A percentile compares a stretch with the other conserved stretches of the same genome.
phyloP scores from a whole-genome alignment of 176 grass and related monocot genomes.

The Echinochloa phyllopogon region DNA sequence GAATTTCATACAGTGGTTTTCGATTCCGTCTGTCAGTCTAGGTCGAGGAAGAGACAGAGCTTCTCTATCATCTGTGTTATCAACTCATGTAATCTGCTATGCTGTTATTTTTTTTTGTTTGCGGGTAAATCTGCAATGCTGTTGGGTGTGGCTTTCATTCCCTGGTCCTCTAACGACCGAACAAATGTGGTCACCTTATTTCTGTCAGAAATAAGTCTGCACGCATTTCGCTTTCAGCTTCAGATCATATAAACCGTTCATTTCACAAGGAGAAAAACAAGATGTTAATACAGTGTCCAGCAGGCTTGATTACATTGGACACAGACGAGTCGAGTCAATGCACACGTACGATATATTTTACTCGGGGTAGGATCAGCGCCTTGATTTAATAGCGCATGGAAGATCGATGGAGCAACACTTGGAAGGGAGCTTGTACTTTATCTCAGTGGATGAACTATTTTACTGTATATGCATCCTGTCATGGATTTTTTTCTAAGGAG shows the following conservation, averaged over 20 bases:
- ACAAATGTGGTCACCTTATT: too few relatives aligned
- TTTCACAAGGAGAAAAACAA: neutral
- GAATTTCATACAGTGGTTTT: neutral
- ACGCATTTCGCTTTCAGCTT: too few relatives aligned
- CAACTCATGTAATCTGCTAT: neutral
- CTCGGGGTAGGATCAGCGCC: neutral
- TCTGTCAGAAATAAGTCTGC: too few relatives aligned
- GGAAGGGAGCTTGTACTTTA: neutral
- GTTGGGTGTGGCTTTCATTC: too few relatives aligned
- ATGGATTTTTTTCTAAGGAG: neutral
- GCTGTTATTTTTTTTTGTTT: neutral
- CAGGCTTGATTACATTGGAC: neutral
- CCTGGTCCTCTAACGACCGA: too few relatives aligned
- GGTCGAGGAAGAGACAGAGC: neutral
- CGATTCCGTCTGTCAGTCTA: neutral
- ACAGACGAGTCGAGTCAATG: neutral
- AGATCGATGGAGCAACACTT: conserved; percentile 17
- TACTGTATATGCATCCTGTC: neutral
- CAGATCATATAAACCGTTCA: too few relatives aligned
- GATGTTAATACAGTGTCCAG: neutral
- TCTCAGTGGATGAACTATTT: conserved; percentile 1
- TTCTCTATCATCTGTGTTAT: neutral
- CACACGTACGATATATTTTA: neutral
- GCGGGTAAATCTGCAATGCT: too few relatives aligned
- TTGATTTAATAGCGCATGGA: neutral